Evolutionary conservation across 805 yeast species (phyloP).

Genomic region (Clavispora asparagi): DNA sequence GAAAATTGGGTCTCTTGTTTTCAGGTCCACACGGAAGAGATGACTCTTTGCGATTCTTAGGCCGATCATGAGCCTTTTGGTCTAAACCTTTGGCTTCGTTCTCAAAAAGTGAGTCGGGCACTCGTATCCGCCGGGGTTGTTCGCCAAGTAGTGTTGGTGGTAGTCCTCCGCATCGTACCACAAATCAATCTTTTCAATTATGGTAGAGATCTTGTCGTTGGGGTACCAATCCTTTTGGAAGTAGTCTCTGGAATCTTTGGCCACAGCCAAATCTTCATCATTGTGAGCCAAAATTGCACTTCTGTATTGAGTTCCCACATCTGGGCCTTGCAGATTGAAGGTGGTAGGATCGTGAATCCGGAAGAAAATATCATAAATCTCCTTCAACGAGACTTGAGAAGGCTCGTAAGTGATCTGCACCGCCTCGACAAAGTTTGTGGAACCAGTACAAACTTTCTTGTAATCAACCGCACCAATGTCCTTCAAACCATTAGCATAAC

Average conservation of each 20-base stretch:
- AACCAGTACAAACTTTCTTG: slow-evolving; percentile 67
- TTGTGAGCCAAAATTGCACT: slow-evolving; percentile 70
- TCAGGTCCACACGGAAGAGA: too few species aligned
- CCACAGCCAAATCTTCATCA: slow-evolving; percentile 43
- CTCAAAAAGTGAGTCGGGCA: slow-evolving; percentile 88
- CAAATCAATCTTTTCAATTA: slow-evolving; percentile 56
- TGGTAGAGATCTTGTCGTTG: slow-evolving; percentile 62
- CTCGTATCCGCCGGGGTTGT: slow-evolving; percentile 81
- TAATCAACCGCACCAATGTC: slow-evolving; percentile 41
- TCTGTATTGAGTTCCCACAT: slow-evolving; percentile 84
- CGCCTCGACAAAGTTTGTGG: slow-evolving; percentile 77
- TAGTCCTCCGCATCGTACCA: slow-evolving; percentile 96
- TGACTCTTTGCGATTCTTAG: too few species aligned
- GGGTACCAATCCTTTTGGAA: slow-evolving; percentile 75
- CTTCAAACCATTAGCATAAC: slow-evolving; percentile 84
- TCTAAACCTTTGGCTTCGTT: slow-evolving; percentile 44
- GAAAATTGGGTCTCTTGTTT: too few species aligned
- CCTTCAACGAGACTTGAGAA: slow-evolving; percentile 46
- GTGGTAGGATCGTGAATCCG: slow-evolving; percentile 94
- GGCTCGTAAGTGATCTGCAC: slow-evolving; percentile 84
- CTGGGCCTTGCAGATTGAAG: slow-evolving; percentile 78
- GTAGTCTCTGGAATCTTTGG: slow-evolving; percentile 42
- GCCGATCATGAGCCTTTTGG: background rate
- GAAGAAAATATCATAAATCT: slow-evolving; percentile 78
- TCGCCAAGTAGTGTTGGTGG: slow-evolving; percentile 77